Evolutionary conservation across 306 rosid genomes (phyloP).

Genomic region (Acacia melanoxylon): DNA sequence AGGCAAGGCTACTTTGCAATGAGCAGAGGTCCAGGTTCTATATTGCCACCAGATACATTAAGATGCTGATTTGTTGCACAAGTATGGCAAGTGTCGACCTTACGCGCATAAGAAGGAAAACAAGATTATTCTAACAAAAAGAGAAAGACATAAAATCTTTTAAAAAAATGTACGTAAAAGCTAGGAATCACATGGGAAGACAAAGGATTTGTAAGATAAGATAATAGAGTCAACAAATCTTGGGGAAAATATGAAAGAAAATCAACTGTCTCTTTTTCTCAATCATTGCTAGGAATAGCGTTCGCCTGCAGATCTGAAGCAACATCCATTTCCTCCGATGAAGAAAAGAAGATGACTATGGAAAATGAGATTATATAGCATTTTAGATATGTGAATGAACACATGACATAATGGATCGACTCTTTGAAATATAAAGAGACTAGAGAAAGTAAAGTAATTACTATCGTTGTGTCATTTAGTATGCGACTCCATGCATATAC

Average conservation of each 20-base stretch:
- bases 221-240: neutral
- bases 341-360: neutral
- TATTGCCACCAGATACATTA: slow-evolving; percentile 43
- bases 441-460: too few species aligned
- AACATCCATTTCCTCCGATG: neutral
- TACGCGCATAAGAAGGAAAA: neutral
- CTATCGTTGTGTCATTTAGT: too few species aligned
- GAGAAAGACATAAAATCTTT: neutral
- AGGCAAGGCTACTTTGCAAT: slow-evolving; percentile 1
- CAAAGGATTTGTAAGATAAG: neutral
- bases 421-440: too few species aligned
- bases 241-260: neutral
- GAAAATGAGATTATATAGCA: neutral
- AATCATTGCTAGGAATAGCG: neutral
- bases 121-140: neutral
- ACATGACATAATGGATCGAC: too few species aligned
- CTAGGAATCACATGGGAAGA: neutral
- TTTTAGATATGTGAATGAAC: too few species aligned
- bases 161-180: neutral
- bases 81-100: slow-evolving; percentile 34
- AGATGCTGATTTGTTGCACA: slow-evolving; percentile 38
- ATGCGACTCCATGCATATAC: too few species aligned
- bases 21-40: slow-evolving; percentile 41
- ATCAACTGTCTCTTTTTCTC: neutral
- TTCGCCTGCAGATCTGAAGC: neutral